Percentiles rank a stretch among this genome's conserved stretches.
These are phyloP conservation scores for Emericellopsis atlantica DNA, from an alignment of 2,329 filamentous ascomycete genomes.

Conservation along the genomic window DNA sequence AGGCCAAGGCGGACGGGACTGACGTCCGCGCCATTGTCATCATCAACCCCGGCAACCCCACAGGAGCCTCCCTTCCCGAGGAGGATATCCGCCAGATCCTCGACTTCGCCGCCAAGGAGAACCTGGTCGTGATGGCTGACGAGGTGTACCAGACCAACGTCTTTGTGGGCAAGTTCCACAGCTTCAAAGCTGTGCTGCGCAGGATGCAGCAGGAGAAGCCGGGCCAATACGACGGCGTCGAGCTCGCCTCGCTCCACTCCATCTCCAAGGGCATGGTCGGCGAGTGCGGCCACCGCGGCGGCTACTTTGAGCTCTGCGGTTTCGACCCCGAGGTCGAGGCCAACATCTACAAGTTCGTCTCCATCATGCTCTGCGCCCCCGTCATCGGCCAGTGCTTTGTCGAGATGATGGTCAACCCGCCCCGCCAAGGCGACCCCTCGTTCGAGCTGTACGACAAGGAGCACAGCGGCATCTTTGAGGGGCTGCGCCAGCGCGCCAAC, in stretches of 20 bases:
- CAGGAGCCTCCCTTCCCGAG: slow-evolving; percentile 71
- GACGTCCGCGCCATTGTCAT: slow-evolving; percentile 90
- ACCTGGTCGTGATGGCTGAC: slow-evolving; percentile 83
- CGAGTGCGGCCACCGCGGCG: slow-evolving; percentile 94
- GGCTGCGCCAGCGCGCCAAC: slow-evolving; percentile 65
- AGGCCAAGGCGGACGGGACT: slow-evolving; percentile 63
- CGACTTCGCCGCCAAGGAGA: slow-evolving; percentile 72
- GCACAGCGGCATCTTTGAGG: slow-evolving; percentile 70
- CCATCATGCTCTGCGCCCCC: slow-evolving; percentile 90
- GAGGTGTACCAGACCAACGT: slow-evolving; percentile 99
- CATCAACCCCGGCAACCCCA: slow-evolving; percentile 98
- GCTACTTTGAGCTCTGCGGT: slow-evolving; percentile 91
- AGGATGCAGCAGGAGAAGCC: slow-evolving; percentile 63
- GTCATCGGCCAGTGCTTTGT: slow-evolving; percentile 94
- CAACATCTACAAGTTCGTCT: slow-evolving; percentile 98
- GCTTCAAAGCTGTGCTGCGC: slow-evolving; percentile 83
- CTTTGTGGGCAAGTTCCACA: slow-evolving; percentile 86
- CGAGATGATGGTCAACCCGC: slow-evolving; percentile 96
- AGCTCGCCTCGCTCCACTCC: slow-evolving; percentile 86
- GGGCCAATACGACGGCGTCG: slow-evolving; percentile 67
- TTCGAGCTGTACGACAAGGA: slow-evolving; percentile 75
- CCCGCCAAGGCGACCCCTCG: slow-evolving; percentile 68
- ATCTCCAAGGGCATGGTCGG: slow-evolving; percentile 98
- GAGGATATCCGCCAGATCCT: slow-evolving; percentile 76
- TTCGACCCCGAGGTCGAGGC: slow-evolving; percentile 78